Percentiles rank a stretch among this genome's conserved stretches.
These are phyloP conservation scores for Clitocybe nebularis DNA, from an alignment of 1,284 basidiomycete genomes.

Conservation along the genomic window DNA sequence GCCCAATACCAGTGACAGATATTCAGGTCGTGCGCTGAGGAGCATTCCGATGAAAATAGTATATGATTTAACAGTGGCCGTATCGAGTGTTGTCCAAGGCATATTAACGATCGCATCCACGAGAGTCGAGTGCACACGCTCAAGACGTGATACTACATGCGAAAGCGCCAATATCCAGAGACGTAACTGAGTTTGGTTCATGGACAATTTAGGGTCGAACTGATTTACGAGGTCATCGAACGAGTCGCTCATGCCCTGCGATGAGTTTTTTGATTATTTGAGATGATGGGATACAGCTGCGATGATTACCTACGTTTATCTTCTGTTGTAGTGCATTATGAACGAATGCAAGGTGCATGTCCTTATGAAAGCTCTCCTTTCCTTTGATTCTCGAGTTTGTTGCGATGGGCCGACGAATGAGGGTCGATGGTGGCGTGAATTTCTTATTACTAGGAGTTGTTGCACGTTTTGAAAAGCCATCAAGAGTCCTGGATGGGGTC, in stretches of 20 bases:
- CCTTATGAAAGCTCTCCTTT: slow-evolving; percentile 69
- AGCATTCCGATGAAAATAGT: slow-evolving; percentile 89
- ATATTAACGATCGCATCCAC: slow-evolving; percentile 86
- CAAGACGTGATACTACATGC: slow-evolving; percentile 78
- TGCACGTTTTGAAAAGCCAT: slow-evolving; percentile 40
- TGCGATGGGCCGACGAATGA: slow-evolving; percentile 57
- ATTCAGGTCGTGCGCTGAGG: slow-evolving; percentile 91
- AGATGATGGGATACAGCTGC: slow-evolving; percentile 9
- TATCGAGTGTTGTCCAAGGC: slow-evolving; percentile 90
- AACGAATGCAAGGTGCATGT: slow-evolving; percentile 84
- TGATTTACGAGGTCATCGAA: slow-evolving; percentile 72
- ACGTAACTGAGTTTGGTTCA: slow-evolving; percentile 50
- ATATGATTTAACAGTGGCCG: slow-evolving; percentile 80
- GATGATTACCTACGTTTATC: slow-evolving; percentile 43
- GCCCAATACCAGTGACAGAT: slow-evolving; percentile 79
- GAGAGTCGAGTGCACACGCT: slow-evolving; percentile 77
- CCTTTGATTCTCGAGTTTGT: slow-evolving; percentile 76
- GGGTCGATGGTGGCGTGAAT: slow-evolving; percentile 28
- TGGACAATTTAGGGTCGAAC: slow-evolving; percentile 53
- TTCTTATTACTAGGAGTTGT: slow-evolving; percentile 29
- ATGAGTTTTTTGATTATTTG: not conserved
- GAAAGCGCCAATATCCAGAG: slow-evolving; percentile 73
- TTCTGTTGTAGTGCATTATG: slow-evolving; percentile 80
- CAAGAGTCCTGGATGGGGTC: slow-evolving; percentile 33
- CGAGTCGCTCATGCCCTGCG: slow-evolving; percentile 59